Evolutionary conservation across 2,329 filamentous ascomycete species (phyloP).

Genomic region (Cordyceps militaris): DNA sequence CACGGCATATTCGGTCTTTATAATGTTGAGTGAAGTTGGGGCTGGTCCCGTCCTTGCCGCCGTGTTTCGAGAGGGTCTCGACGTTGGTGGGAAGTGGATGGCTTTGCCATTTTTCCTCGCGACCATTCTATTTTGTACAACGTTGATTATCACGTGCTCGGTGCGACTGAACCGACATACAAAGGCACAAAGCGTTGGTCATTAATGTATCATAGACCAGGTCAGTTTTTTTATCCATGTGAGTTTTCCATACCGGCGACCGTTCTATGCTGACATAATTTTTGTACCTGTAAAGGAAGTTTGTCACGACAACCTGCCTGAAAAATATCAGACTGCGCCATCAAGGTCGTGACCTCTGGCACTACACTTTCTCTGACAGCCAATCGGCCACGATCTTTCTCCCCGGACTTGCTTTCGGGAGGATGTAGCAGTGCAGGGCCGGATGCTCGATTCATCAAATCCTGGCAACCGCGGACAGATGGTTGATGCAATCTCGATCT

Average conservation of each 20-base stretch:
- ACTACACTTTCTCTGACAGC: slow-evolving; percentile 58
- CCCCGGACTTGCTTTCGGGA: slow-evolving; percentile 58
- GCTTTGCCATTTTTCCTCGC: slow-evolving; percentile 4
- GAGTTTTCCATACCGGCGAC: too few relatives aligned
- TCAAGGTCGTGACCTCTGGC: slow-evolving; percentile 48
- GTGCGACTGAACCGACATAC: neutral
- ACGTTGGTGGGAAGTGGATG: slow-evolving; percentile 1
- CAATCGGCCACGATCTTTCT: slow-evolving; percentile 73
- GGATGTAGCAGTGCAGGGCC: slow-evolving; percentile 86
- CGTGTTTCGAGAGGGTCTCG: neutral
- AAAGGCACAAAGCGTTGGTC: neutral
- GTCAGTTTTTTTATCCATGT: too few relatives aligned
- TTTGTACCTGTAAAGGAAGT: neutral
- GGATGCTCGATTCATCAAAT: too few relatives aligned
- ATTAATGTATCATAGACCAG: neutral
- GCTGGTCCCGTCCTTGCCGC: slow-evolving; percentile 2
- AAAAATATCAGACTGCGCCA: neutral
- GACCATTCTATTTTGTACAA: neutral
- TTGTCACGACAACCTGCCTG: too few relatives aligned
- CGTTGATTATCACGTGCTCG: neutral
- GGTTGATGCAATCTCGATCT: too few relatives aligned
- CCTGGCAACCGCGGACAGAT: too few relatives aligned
- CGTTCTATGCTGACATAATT: too few relatives aligned
- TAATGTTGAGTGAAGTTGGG: neutral
- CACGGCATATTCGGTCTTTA: neutral